These are phyloP conservation scores for Elymus sibiricus DNA, from an alignment of 176 grass and related monocot genomes.

Conservation along the genomic window DNA sequence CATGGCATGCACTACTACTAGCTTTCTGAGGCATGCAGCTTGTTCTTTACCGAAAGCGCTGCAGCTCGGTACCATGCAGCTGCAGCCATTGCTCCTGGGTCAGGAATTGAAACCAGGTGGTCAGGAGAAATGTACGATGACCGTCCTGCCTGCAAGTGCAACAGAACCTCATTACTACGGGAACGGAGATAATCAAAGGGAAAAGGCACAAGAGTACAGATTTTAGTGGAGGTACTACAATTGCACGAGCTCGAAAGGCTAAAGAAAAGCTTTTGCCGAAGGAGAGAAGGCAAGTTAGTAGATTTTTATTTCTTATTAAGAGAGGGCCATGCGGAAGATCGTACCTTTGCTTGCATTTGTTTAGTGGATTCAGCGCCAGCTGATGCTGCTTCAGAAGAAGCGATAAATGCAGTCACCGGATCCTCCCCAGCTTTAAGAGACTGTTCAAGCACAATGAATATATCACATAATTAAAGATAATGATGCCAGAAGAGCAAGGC, in stretches of 20 bases:
- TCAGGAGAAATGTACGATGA: slow-evolving; percentile 80
- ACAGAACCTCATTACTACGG: not conserved
- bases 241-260: not conserved
- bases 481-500: slow-evolving; percentile 2
- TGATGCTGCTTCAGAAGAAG: slow-evolving; percentile 85
- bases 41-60: slow-evolving; percentile 52
- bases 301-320: not conserved
- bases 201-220: not conserved
- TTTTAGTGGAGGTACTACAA: not conserved
- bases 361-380: slow-evolving; percentile 89
- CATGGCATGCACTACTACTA: slow-evolving; percentile 9
- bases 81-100: slow-evolving; percentile 92
- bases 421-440: slow-evolving; percentile 81
- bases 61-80: slow-evolving; percentile 77
- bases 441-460: slow-evolving; percentile 43
- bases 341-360: slow-evolving; percentile 93
- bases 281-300: not conserved
- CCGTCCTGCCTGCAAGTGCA: slow-evolving; percentile 73
- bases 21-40: slow-evolving; percentile 44
- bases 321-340: not conserved
- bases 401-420: slow-evolving; percentile 66
- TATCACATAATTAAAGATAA: slow-evolving; percentile 12
- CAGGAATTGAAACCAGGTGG: slow-evolving; percentile 62
- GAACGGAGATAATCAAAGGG: not conserved
- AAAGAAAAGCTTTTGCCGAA: not conserved